Conservation (phyloP, 176 grass and related monocot species). For the Eremochloa ophiuroides region DNA sequence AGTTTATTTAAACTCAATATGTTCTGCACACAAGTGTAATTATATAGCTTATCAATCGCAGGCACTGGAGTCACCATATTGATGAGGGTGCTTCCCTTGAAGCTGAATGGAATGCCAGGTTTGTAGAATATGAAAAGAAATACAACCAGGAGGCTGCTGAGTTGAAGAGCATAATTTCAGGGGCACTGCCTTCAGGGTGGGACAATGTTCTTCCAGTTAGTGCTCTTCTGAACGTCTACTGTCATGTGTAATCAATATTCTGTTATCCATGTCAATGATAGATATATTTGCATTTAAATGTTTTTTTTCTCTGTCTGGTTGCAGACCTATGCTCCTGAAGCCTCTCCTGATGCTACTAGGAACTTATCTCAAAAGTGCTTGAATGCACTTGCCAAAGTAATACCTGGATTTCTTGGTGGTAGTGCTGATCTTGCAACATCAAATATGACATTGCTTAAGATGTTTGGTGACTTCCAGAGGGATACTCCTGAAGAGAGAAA, state of each 20-base stretch:
- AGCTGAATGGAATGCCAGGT: slow-evolving; percentile 52
- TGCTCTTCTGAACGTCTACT: neutral
- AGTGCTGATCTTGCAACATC: slow-evolving; percentile 62
- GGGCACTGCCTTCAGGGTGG: slow-evolving; percentile 39
- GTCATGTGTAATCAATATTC: neutral
- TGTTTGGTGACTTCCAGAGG: slow-evolving; percentile 55
- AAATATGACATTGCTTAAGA: slow-evolving; percentile 60
- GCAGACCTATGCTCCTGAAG: slow-evolving; percentile 35
- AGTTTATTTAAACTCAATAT: neutral
- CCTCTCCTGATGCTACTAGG: slow-evolving; percentile 44
- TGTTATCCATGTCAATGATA: neutral
- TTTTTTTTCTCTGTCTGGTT: neutral
- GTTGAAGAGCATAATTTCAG: slow-evolving; percentile 44
- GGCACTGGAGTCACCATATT: slow-evolving; percentile 48
- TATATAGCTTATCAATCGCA: slow-evolving; percentile 10
- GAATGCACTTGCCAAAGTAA: slow-evolving; percentile 55
- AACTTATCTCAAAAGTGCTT: slow-evolving; percentile 50
- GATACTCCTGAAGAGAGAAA: slow-evolving; percentile 51
- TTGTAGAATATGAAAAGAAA: slow-evolving; percentile 56
- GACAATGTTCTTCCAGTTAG: slow-evolving; percentile 43
- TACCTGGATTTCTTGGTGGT: slow-evolving; percentile 59
- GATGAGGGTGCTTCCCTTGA: slow-evolving; percentile 45
- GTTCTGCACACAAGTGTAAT: neutral
- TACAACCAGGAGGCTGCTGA: slow-evolving; percentile 37
- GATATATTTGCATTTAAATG: too few relatives aligned